These are phyloP conservation scores for Magnusiomyces suaveolens DNA, from an alignment of 1,139 yeast genomes.

Conservation along the genomic window DNA sequence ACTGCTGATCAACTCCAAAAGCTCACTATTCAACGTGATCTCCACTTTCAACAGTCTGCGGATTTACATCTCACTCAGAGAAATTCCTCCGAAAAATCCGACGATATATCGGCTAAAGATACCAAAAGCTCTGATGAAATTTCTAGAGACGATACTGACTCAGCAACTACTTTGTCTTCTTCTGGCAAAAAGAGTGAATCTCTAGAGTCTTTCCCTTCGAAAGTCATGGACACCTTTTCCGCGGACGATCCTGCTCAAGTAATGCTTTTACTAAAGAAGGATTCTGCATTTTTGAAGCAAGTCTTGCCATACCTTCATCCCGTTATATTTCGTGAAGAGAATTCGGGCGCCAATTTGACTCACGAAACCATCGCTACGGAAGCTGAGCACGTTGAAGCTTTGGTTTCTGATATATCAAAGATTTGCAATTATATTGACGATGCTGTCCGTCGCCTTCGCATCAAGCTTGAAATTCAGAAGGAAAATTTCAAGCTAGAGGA, in stretches of 20 bases:
- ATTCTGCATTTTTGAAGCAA: neutral
- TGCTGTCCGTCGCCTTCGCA: neutral
- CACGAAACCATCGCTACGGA: too few species aligned
- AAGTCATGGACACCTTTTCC: neutral
- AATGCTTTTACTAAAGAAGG: neutral
- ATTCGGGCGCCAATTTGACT: neutral
- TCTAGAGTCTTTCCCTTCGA: neutral
- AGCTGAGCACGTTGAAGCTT: neutral
- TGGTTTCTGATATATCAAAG: constrained; percentile 1
- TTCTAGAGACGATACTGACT: too few species aligned
- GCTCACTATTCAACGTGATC: constrained; percentile 2
- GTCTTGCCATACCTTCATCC: neutral
- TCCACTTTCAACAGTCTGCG: neutral
- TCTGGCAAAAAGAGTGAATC: too few species aligned
- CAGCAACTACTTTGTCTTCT: too few species aligned
- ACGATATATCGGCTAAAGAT: neutral
- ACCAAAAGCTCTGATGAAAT: neutral
- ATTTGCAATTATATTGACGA: constrained; percentile 5
- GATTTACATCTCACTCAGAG: neutral
- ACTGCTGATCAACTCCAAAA: constrained; percentile 2
- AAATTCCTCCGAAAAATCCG: neutral
- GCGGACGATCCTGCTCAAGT: neutral
- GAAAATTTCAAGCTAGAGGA: neutral
- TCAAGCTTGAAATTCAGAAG: constrained; percentile 3
- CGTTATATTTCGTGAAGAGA: neutral